Conservation (phyloP, 1,284 basidiomycete genomes). For the Inonotus hispidus region DNA sequence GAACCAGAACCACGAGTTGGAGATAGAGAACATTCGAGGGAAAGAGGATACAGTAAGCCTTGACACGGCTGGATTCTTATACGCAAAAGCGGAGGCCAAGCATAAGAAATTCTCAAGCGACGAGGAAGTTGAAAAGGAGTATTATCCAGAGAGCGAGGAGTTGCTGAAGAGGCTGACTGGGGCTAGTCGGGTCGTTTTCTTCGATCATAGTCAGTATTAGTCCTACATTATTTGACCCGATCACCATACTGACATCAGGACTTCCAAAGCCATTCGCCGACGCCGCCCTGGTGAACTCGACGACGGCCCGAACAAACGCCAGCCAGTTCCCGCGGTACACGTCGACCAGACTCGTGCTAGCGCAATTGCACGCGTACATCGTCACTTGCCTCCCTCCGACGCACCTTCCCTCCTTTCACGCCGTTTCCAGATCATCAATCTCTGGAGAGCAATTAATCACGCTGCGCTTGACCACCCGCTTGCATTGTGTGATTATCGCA, state of each 20-base stretch:
- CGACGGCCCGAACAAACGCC: conserved; percentile 34
- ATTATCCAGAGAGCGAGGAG: conserved; percentile 56
- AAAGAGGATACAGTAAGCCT: conserved; percentile 42
- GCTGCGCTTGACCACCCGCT: conserved; percentile 32
- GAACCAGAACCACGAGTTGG: conserved; percentile 25
- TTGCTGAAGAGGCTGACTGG: conserved; percentile 58
- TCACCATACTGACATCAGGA: not conserved
- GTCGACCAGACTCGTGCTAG: conserved; percentile 26
- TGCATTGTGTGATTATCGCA: conserved; percentile 45
- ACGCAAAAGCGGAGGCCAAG: conserved; percentile 35
- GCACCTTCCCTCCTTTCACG: conserved; percentile 22
- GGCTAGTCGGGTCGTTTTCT: conserved; percentile 51
- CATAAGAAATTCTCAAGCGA: conserved; percentile 43
- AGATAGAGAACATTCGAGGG: conserved; percentile 53
- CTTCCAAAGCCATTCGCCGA: conserved; percentile 35
- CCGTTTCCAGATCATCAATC: conserved; percentile 36
- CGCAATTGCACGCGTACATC: conserved; percentile 24
- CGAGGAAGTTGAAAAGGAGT: conserved; percentile 43
- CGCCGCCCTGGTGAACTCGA: conserved; percentile 34
- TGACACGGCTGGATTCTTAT: conserved; percentile 55
- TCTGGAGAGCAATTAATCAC: conserved; percentile 33
- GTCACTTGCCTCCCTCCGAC: conserved; percentile 26
- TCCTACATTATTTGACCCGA: not conserved
- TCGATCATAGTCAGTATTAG: conserved; percentile 54
- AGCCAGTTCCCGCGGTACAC: conserved; percentile 37